phyloP scores from a whole-genome alignment of 306 rosid species.

The Astragalus membranaceus region DNA sequence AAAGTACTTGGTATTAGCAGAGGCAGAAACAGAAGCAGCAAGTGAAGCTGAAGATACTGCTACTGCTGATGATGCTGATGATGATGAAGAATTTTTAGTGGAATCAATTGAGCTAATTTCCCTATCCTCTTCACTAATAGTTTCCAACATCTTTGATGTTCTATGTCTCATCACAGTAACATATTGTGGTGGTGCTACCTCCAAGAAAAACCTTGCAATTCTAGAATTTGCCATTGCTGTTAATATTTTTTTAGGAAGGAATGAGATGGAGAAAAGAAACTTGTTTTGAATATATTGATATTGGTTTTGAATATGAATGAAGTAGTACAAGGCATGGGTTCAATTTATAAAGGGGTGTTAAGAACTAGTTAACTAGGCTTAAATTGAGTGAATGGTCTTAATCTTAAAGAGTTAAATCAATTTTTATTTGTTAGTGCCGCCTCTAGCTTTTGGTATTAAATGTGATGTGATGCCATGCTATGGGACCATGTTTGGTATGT shows the following conservation, averaged over 20 bases:
- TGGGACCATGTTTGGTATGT: constrained; percentile 31
- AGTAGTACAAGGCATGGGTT: background rate
- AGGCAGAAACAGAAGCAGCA: constrained; percentile 17
- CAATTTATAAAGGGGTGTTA: constrained; percentile 29
- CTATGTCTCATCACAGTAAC: constrained; percentile 75
- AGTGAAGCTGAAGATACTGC: background rate
- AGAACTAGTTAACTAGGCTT: constrained; percentile 20
- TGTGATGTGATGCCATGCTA: background rate
- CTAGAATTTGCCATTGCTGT: constrained; percentile 66
- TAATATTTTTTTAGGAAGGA: background rate
- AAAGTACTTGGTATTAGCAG: constrained; percentile 28
- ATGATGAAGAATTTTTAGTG: constrained; percentile 13
- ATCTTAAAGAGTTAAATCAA: constrained; percentile 24
- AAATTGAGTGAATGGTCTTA: constrained; percentile 24
- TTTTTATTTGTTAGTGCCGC: constrained; percentile 50
- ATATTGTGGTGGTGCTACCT: constrained; percentile 92
- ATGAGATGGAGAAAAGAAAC: background rate
- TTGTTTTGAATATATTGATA: background rate
- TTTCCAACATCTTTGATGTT: constrained; percentile 77
- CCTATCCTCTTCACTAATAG: constrained; percentile 80
- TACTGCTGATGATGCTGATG: background rate
- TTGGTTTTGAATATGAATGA: constrained; percentile 13
- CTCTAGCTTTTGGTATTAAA: constrained; percentile 42
- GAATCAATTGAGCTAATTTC: constrained; percentile 31
- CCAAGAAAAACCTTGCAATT: constrained; percentile 69